Base-by-base conservation (phyloP, 1,284 basidiomycete species). In the Pascua sp. region DNA sequence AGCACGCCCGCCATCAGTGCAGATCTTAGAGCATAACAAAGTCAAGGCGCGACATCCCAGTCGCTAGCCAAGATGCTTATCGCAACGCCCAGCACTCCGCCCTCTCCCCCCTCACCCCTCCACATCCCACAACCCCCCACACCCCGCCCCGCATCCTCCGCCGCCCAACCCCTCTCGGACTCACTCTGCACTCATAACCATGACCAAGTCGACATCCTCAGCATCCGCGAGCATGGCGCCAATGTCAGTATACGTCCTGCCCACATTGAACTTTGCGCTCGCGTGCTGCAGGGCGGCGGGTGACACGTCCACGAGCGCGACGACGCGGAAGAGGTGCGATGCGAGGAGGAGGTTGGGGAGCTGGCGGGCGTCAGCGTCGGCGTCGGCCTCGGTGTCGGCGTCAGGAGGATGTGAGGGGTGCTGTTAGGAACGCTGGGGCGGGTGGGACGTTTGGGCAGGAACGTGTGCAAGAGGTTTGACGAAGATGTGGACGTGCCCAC, bases 261-360 rank as follows among this genome's bases (percentile, higher is more conserved):
- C 37, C 1, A 78, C 53, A 42, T 60, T 56, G 57, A 73, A 78
- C 63, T 78, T 78, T 5, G 39, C 15, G 0, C 61, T 57, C 4
- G 68, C 68, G 40, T 78, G 70, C 2, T 55, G 49, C 16, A 74
- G 61, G 10, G 71, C 67, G 0, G 59, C 13, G 5, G 42, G 45
- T 0, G 70, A 72, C 17, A 77, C 65, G 52, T 77, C 77, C 42
- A 73, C 74, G 16, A 78, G 63, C 8, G 76, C 75, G 8, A 51
- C 44, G 15, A 53, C 49, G 4, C 42, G 44, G 62, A 62, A 66
- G 42, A 61, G 46, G 46, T 62, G 57, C 36, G 60, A 64, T 46
- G 37, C 47, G 13, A 64, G 59, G 16, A 57, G 44, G 42, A 66
- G 59, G 12, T 54, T 66, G 4, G 64, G 64, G 13, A 66, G 54